Evolutionary conservation across 441 rosid genomes (phyloP).

Genomic region (Kokia cookei): DNA sequence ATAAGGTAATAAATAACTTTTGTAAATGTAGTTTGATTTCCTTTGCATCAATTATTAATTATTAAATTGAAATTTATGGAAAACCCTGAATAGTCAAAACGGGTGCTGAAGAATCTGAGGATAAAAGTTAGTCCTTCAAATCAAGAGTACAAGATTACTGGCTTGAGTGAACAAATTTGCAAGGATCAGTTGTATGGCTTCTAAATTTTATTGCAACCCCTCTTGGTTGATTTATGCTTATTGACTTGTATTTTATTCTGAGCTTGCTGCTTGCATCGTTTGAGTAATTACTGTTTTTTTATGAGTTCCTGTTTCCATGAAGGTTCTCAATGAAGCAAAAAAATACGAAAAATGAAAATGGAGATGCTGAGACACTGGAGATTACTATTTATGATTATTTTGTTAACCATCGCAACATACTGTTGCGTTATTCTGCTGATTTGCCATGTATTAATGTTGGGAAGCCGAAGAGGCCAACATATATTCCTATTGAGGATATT

Average conservation of each 20-base stretch:
- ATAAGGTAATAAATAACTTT: slow-evolving; percentile 24
- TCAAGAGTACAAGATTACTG: slow-evolving; percentile 47
- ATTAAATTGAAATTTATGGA: not conserved
- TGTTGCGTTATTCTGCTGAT: slow-evolving; percentile 33
- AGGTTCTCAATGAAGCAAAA: slow-evolving; percentile 39
- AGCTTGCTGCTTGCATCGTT: not conserved
- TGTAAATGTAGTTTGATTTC: not conserved
- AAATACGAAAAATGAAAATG: slow-evolving; percentile 14
- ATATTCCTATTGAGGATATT: slow-evolving; percentile 45
- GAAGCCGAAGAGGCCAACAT: slow-evolving; percentile 51
- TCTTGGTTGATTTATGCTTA: not conserved
- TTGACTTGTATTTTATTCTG: not conserved
- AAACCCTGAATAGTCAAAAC: slow-evolving; percentile 33
- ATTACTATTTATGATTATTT: slow-evolving; percentile 43
- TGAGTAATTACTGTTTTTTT: not conserved
- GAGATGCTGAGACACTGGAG: slow-evolving; percentile 26
- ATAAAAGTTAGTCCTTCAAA: slow-evolving; percentile 40
- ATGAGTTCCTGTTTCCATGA: not conserved
- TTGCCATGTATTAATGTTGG: slow-evolving; percentile 63
- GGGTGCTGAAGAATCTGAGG: slow-evolving; percentile 50
- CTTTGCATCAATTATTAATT: not conserved
- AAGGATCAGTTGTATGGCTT: slow-evolving; percentile 32
- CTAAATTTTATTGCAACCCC: not conserved
- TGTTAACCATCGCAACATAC: slow-evolving; percentile 26
- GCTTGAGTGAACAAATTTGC: slow-evolving; percentile 43